Evolutionary conservation across 805 yeast genomes (phyloP), one percentile per base, ranked within the genome.

Genomic region (Wickerhamiella galacta): DNA sequence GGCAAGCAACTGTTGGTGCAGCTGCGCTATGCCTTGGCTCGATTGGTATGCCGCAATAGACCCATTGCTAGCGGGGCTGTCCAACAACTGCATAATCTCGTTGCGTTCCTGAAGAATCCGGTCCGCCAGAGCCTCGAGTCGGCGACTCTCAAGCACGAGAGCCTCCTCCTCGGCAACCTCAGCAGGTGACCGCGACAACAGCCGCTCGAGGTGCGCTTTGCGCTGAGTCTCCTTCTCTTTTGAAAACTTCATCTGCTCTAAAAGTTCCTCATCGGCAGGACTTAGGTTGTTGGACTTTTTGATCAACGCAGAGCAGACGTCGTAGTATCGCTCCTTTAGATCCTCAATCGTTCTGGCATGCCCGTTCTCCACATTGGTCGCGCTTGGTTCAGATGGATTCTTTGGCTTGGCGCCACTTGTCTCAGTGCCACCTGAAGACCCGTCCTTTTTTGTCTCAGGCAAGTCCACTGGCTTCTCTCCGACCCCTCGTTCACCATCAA

Each of bases 101-200:
- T 81, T 75, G 42, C 98, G 66, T 52, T 90, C 98, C 30, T 64
- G 58, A 33, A 83, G 64, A 63, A 87, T 78, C 52, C 80, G 78
- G 58, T 82, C 85, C 0, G 95, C 93, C 2, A 93, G 80, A 36
- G 82, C 68, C 49, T 90, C 96, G 40, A 90, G 80, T 42, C 87
- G 74, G 31, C 93, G 69, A 2, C 95, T 92, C 51, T 90, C 98
- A 20, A 87, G 74, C 8, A 90, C 80, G 31, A 90, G 61, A 0
- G 93, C 82, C 52, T 90, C 96, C 51, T 90, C 99, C 57, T 90
- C 98, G 0, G 96, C 96, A 28, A 90, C 80, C 51, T 90, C 98
- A 0, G 95, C 93, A 1, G 98, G 95, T 2, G 87, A 72, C 43
- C 99, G 62, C 23, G 72, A 72, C 27, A 87, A 61, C 24, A 90